These are phyloP conservation scores for Leccinum imitatum DNA, from an alignment of 768 basidiomycete genomes.

Conservation along the genomic window DNA sequence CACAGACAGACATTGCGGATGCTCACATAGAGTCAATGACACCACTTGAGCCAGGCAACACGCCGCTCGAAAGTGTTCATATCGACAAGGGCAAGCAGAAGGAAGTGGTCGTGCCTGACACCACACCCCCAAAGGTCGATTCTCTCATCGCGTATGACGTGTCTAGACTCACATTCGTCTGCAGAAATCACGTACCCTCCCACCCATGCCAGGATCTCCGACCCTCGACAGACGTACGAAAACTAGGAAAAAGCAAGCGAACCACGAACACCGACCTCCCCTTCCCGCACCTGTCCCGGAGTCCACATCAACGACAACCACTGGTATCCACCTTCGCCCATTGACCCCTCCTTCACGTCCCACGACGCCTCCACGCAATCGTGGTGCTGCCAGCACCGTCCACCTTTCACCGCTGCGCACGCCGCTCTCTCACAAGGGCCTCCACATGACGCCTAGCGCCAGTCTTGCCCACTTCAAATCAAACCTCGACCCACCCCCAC, in stretches of 20 bases:
- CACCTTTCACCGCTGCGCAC: slow-evolving; percentile 62
- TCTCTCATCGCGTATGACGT: background rate
- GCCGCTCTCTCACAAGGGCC: slow-evolving; percentile 64
- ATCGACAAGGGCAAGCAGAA: slow-evolving; percentile 19
- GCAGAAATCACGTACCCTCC: slow-evolving; percentile 39
- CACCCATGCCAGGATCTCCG: slow-evolving; percentile 48
- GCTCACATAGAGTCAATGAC: slow-evolving; percentile 18
- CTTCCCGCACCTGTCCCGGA: slow-evolving; percentile 30
- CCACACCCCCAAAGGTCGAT: slow-evolving; percentile 31
- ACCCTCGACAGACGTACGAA: slow-evolving; percentile 39
- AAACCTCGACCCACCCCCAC: slow-evolving; percentile 61
- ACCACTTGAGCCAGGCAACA: slow-evolving; percentile 12
- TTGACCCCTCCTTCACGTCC: slow-evolving; percentile 40
- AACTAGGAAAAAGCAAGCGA: slow-evolving; percentile 21
- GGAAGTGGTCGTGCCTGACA: slow-evolving; percentile 15
- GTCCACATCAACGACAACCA: slow-evolving; percentile 12
- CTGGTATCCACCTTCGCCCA: slow-evolving; percentile 18
- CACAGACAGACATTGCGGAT: slow-evolving; percentile 17
- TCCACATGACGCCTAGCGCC: slow-evolving; percentile 68
- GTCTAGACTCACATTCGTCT: slow-evolving; percentile 3
- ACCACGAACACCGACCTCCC: slow-evolving; percentile 18
- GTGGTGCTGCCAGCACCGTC: slow-evolving; percentile 26
- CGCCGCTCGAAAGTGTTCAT: slow-evolving; percentile 10
- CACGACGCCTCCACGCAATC: slow-evolving; percentile 38
- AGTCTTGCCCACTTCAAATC: slow-evolving; percentile 70